Percentiles rank a stretch among this genome's conserved stretches.
These are phyloP conservation scores for Rubroboletus satanas DNA, from an alignment of 768 basidiomycete genomes.

Conservation along the genomic window DNA sequence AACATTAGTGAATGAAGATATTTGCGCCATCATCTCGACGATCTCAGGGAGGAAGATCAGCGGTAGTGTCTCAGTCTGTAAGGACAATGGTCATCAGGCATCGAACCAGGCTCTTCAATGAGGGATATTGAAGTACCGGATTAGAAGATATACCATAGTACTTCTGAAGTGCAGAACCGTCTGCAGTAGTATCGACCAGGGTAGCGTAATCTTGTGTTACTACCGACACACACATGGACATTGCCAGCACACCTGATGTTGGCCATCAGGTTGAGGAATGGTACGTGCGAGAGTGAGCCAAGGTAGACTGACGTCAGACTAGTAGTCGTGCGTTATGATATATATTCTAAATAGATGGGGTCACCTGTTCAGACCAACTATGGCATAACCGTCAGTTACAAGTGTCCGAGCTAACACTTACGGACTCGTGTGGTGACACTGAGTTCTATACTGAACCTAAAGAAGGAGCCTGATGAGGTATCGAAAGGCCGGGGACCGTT, in stretches of 20 bases:
- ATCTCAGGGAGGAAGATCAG: conserved; percentile 62
- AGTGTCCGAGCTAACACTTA: background rate
- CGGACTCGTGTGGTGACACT: conserved; percentile 55
- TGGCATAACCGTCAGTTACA: background rate
- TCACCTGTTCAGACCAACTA: conserved; percentile 22
- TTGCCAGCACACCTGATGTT: conserved; percentile 64
- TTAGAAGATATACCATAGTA: conserved; percentile 32
- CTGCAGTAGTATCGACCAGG: conserved; percentile 46
- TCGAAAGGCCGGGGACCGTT: conserved; percentile 34
- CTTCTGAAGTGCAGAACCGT: conserved; percentile 51
- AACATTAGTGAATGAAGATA: conserved; percentile 55
- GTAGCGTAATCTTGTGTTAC: conserved; percentile 72
- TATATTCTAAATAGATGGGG: too few relatives aligned
- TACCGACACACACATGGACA: conserved; percentile 68
- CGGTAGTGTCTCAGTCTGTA: conserved; percentile 26
- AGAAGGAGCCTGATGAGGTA: conserved; percentile 50
- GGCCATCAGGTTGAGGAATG: conserved; percentile 77
- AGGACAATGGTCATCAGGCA: background rate
- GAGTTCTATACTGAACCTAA: conserved; percentile 75
- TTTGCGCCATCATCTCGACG: conserved; percentile 59
- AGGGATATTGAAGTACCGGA: conserved; percentile 31
- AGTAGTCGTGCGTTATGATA: background rate
- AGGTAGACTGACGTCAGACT: background rate
- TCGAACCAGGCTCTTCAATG: background rate
- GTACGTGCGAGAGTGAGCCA: conserved; percentile 51